Conservation (phyloP, 192 early-diverging fungal species). For the Entomortierella beljakovae region DNA sequence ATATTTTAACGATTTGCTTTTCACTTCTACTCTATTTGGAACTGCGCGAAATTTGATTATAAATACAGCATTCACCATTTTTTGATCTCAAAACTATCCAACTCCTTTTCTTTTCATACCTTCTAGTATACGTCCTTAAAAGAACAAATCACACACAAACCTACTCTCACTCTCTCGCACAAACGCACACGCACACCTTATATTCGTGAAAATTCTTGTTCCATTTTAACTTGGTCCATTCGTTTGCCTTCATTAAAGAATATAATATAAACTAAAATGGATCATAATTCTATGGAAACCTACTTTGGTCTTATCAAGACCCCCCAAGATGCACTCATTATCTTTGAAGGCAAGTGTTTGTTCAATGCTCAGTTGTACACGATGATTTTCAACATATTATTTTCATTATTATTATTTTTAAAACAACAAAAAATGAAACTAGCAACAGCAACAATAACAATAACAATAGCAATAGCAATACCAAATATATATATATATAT, state of each 20-base stretch:
- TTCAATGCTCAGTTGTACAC: not conserved
- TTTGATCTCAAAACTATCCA: no score
- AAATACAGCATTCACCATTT: conserved; percentile 10
- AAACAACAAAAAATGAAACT: no score
- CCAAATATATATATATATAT: no score
- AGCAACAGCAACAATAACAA: no score
- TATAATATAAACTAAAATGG: conserved; percentile 25
- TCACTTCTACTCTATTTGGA: not conserved
- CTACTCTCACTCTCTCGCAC: not conserved
- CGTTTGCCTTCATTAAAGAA: conserved; percentile 5
- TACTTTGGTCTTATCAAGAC: conserved; percentile 89
- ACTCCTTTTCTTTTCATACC: no score
- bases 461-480: no score
- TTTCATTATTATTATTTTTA: not conserved
- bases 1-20: not conserved
- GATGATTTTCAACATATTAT: not conserved
- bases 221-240: conserved; percentile 10
- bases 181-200: not conserved
- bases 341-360: conserved; percentile 77
- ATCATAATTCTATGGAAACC: conserved; percentile 75
- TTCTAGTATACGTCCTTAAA: no score
- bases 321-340: conserved; percentile 86
- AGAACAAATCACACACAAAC: no score
- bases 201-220: conserved; percentile 25
- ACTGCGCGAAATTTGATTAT: conserved; percentile 3